Base-by-base conservation (phyloP, 768 basidiomycete genomes). In the Lentinula detonsa region DNA sequence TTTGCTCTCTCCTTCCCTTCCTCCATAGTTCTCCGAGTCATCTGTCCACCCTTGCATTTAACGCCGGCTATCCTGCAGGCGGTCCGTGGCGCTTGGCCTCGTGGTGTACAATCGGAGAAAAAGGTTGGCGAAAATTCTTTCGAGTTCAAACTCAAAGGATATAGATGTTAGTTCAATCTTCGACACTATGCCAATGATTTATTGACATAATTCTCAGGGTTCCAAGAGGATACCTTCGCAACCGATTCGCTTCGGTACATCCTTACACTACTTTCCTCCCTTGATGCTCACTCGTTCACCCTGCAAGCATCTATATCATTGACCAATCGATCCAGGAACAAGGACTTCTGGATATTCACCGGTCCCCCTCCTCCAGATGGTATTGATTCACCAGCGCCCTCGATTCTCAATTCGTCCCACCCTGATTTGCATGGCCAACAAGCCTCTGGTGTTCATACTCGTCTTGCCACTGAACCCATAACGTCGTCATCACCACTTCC, bases 1-100 rank as follows among this genome's bases (percentile, higher is more conserved):
- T 91, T 91, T 70, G 90, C 87, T 1, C 74, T 91, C 40, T 91
- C 90, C 15, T 91, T 91, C 68, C 65, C 83, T 15, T 90, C 87
- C 37, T 77, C 81, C 35, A 90, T 84, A 2, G 64, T 82, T 57
- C 78, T 91, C 74, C 85, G 88, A 56, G 90, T 91, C 57, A 85
- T 91, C 59, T 78, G 82, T 33, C 89, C 90, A n/a, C 90, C 90
- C 15, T 79, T 91, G 34, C 81, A 85, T 64, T 80, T 85, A 37
- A 91, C 90, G 6, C 90, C 90, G 9, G 90, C 90, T 58, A 90
- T 91, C 59, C 76, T 91, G n/a, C 86, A 88, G 68, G 87, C 89
- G 16, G 87, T 91, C 18, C 81, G 90, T 60, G 81, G 78, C 21
- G 82, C 90, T 37, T 91, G 90, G 90, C 90, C 90, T 16, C 80